A percentile compares a stretch with the other conserved stretches of the same genome.
These are phyloP conservation scores for Calophaca sinica DNA, from an alignment of 306 rosid species.

Conservation along the genomic window DNA sequence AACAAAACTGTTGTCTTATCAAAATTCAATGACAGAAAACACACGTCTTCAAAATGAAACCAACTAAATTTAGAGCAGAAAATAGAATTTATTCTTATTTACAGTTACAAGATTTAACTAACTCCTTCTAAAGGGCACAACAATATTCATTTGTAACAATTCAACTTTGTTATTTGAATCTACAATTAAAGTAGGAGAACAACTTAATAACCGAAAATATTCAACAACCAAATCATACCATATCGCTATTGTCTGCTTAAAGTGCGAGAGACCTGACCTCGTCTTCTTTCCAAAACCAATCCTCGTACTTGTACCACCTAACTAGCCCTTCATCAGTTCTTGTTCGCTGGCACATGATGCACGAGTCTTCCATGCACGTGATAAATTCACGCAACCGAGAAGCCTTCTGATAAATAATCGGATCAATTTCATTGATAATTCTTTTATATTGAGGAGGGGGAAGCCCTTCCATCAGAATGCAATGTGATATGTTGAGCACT, in stretches of 20 bases:
- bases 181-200: conserved; percentile 40
- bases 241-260: conserved; percentile 39
- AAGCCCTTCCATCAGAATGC: conserved; percentile 58
- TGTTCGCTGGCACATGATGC: conserved; percentile 77
- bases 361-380: conserved; percentile 70
- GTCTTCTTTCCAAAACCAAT: conserved; percentile 71
- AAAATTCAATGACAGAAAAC: conserved; percentile 3
- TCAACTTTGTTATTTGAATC: conserved; percentile 44
- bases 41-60: conserved; percentile 21
- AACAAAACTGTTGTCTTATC: conserved; percentile 24
- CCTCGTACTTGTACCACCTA: conserved; percentile 91
- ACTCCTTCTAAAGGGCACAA: conserved; percentile 32
- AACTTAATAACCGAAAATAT: conserved; percentile 32
- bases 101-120: conserved; percentile 45
- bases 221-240: conserved; percentile 31
- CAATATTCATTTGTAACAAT: conserved; percentile 28
- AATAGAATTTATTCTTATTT: conserved; percentile 43
- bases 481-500: conserved; percentile 80
- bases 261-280: conserved; percentile 70
- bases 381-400: conserved; percentile 63
- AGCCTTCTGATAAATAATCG: conserved; percentile 57
- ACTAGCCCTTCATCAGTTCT: conserved; percentile 70
- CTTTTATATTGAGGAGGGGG: conserved; percentile 55
- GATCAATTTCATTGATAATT: conserved; percentile 57
- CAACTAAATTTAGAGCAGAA: conserved; percentile 23